Evolutionary conservation across 495 filamentous ascomycete genomes (phyloP), one percentile per base, ranked within the genome.

Genomic region (Rusavskia elegans): DNA sequence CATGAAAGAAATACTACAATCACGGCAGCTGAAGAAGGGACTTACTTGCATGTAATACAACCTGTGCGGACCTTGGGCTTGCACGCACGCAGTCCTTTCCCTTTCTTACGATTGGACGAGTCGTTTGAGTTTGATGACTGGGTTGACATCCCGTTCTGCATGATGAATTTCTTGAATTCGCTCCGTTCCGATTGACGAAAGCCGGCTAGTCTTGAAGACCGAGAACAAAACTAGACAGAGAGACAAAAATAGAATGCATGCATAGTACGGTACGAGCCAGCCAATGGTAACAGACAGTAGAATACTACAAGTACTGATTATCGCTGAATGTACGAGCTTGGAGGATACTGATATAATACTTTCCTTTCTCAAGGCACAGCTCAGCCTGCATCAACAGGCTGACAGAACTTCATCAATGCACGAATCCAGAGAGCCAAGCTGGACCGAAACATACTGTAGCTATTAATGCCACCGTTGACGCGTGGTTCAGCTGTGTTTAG

Each of bases 1-100:
- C n/a, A n/a, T n/a, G n/a, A n/a, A n/a, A n/a, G 8, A 37, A 38
- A 11, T 11, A 20, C 20, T 2, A 46, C 19, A 30, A 29, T 1
- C 20, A 29, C 23, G 4, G 20, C 1, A 23, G 37, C 35, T 30
- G 30, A 40, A 5, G 38, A 37, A 29, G 29, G 5, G 17, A 50
- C 53, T 49, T 58, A 71, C 70, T 69, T 66, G 69, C 72, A 75
- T 25, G 72, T 73, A 27, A 65, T 58, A 53, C 72, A 75, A 5
- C 72, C 71, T 3, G 71, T 68, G 30, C 65, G 68, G 2, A 71
- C 68, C 32, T 48, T 49, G 16, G 37, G 50, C 39, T 27, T 41
- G 35, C 39, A 30, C 16, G 19, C 50, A 14, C 38, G 27, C n/a
- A 20, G 13, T 23, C 38, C 17, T 21, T 19, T 45, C 23, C 11